phyloP scores from a whole-genome alignment of 345 rosid genomes.

The Salix dunnii region DNA sequence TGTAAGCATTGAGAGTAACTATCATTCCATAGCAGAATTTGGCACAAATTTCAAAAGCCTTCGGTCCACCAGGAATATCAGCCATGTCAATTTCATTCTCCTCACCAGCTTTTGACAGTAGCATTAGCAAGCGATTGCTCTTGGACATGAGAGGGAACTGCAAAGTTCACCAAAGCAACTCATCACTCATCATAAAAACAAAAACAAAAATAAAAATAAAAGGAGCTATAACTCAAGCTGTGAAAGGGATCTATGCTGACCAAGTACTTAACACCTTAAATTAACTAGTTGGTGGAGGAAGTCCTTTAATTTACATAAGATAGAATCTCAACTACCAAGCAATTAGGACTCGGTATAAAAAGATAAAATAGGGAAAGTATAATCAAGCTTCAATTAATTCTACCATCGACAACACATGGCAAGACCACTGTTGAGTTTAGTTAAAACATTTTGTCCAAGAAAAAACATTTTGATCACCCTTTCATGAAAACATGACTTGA shows the following conservation, averaged over 20 bases:
- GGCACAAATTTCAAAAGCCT: constrained; percentile 90
- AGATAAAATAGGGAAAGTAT: too few relatives aligned
- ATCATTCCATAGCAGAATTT: constrained; percentile 94
- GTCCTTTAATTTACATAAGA: neutral
- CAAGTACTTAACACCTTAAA: neutral
- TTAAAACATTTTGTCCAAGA: neutral
- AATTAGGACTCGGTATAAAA: neutral
- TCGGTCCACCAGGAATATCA: constrained; percentile 84
- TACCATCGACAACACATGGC: neutral
- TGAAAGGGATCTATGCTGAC: neutral
- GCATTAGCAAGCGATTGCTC: constrained; percentile 65
- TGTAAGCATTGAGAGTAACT: constrained; percentile 77
- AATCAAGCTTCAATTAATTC: neutral
- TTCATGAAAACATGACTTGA: neutral
- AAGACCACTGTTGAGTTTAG: neutral
- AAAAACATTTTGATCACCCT: neutral
- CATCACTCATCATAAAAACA: neutral
- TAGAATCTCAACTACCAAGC: neutral
- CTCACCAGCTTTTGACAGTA: constrained; percentile 47
- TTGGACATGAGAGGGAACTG: constrained; percentile 95
- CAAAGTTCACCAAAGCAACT: constrained; percentile 17
- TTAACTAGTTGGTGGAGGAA: neutral
- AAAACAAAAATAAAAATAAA: neutral
- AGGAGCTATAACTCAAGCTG: neutral
- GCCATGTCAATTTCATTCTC: constrained; percentile 51